Percentiles rank a stretch among this genome's conserved stretches.
Conservation (phyloP, 257 asterid species). For the Solanum peruvianum region DNA sequence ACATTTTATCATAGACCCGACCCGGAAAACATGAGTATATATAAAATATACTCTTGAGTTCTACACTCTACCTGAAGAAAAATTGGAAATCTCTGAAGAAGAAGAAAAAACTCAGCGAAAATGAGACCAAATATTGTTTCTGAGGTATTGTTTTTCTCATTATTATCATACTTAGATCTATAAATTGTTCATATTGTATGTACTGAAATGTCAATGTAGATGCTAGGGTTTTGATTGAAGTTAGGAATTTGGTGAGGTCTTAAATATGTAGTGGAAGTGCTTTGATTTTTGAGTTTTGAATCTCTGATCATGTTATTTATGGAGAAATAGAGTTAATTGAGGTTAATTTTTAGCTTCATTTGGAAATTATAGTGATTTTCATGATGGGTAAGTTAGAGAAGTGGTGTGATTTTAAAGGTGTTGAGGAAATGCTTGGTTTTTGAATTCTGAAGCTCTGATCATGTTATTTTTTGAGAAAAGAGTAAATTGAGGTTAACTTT, state of each 20-base stretch:
- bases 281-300: neutral
- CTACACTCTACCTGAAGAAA: slow-evolving; percentile 2
- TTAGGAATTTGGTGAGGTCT: neutral
- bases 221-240: neutral
- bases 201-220: neutral
- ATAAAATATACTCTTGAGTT: neutral
- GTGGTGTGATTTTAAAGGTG: neutral
- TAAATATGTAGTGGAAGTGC: neutral
- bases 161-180: neutral
- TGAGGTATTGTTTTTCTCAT: slow-evolving; percentile 35
- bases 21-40: slow-evolving; percentile 3
- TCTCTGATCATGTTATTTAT: neutral
- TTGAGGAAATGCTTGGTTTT: neutral
- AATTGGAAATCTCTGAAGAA: slow-evolving; percentile 23
- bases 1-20: neutral
- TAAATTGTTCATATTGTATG: neutral
- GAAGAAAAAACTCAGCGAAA: neutral
- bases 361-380: neutral
- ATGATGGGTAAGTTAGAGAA: neutral
- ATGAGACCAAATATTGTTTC: slow-evolving; percentile 86
- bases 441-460: neutral
- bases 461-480: neutral
- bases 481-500: neutral
- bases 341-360: neutral
- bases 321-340: neutral